A percentile compares a stretch with the other conserved stretches of the same genome.
Evolutionary conservation across 2,329 filamentous ascomycete species (phyloP).

Genomic region (Phaeosphaeria sp.): DNA sequence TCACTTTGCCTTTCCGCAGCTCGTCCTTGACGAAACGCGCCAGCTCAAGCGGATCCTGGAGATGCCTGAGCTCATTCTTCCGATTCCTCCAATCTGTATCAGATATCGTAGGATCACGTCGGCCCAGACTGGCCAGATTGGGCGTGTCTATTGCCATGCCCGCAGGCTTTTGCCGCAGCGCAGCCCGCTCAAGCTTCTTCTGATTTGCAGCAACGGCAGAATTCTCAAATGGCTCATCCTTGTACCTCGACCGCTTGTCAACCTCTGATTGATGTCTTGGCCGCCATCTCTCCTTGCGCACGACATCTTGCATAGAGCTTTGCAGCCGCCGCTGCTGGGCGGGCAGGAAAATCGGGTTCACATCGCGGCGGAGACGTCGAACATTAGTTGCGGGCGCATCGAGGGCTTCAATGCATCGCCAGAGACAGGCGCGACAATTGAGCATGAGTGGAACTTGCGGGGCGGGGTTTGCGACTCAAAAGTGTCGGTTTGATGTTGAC

Average conservation of each 20-base stretch:
- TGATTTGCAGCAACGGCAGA: slow-evolving; percentile 33
- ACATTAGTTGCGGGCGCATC: slow-evolving; percentile 33
- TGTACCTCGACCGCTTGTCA: slow-evolving; percentile 12
- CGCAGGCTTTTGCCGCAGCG: slow-evolving; percentile 15
- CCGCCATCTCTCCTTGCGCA: slow-evolving; percentile 11
- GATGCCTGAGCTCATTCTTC: slow-evolving; percentile 65
- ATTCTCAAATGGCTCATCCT: slow-evolving; percentile 33
- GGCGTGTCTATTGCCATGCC: neutral
- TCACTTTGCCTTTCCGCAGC: slow-evolving; percentile 65
- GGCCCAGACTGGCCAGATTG: slow-evolving; percentile 24
- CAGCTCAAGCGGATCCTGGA: slow-evolving; percentile 76
- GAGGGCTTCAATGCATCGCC: slow-evolving; percentile 53
- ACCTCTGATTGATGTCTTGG: slow-evolving; percentile 11
- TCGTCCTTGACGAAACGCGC: slow-evolving; percentile 69
- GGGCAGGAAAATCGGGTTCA: slow-evolving; percentile 15
- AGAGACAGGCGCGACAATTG: slow-evolving; percentile 53
- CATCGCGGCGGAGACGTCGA: slow-evolving; percentile 31
- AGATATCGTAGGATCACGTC: slow-evolving; percentile 31
- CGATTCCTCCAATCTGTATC: slow-evolving; percentile 44
- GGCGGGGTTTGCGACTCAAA: slow-evolving; percentile 7
- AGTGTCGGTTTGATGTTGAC: neutral
- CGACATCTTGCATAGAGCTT: slow-evolving; percentile 13
- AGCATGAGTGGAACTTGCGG: slow-evolving; percentile 46
- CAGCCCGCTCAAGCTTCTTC: slow-evolving; percentile 30
- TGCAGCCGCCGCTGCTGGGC: slow-evolving; percentile 26